A percentile compares a stretch with the other conserved stretches of the same genome.
Evolutionary conservation across 306 rosid genomes (phyloP).

Genomic region (Castanopsis chinensis): DNA sequence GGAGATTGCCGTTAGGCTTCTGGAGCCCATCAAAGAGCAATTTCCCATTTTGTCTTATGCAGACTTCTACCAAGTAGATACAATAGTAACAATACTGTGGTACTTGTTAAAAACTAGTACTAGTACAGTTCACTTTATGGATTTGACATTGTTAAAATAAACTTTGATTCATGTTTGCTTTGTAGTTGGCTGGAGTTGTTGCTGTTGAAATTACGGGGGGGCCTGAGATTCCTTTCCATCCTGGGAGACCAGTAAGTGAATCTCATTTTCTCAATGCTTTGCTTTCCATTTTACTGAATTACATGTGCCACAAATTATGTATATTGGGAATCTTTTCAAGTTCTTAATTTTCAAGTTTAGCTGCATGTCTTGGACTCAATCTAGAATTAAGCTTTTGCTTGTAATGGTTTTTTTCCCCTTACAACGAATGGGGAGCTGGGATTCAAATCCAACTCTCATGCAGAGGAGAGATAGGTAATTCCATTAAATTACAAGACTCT

Average conservation of each 20-base stretch:
- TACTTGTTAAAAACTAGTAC: no score
- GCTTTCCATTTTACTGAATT: background rate
- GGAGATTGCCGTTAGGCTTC: constrained; percentile 46
- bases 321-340: no score
- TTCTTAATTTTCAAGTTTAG: no score
- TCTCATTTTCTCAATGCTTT: background rate
- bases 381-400: no score
- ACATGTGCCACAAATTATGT: no score
- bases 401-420: no score
- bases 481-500: no score
- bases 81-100: no score
- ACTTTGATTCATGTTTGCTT: background rate
- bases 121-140: background rate
- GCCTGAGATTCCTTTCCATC: constrained; percentile 61
- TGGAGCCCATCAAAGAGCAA: constrained; percentile 52
- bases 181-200: constrained; percentile 62
- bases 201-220: constrained; percentile 65
- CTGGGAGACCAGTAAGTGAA: constrained; percentile 50
- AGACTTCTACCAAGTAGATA: constrained; percentile 50
- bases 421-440: no score
- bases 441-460: no score
- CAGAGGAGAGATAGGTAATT: no score
- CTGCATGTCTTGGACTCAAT: no score
- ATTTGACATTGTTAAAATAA: background rate
- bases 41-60: constrained; percentile 53